Evolutionary conservation across 371 early-diverging fungal genomes (phyloP).

Genomic region (Choanephora cucurbitarum): DNA sequence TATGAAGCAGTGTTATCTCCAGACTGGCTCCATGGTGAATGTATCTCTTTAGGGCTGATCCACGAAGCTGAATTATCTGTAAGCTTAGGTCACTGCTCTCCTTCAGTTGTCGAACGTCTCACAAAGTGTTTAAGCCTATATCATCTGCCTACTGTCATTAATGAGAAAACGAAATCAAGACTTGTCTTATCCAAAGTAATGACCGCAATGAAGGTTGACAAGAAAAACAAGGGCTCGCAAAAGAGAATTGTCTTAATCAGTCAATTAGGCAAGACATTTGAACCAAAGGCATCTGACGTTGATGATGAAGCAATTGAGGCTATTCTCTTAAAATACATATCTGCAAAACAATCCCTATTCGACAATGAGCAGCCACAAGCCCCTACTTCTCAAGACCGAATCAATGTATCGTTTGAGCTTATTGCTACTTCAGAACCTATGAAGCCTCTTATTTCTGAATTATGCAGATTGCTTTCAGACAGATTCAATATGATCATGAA

Average conservation of each 20-base stretch:
- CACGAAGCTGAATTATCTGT: constrained; percentile 88
- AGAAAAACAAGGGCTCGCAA: constrained; percentile 85
- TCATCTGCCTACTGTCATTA: constrained; percentile 74
- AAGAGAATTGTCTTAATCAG: constrained; percentile 85
- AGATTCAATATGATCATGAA: not conserved
- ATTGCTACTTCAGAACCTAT: not conserved
- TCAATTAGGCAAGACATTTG: constrained; percentile 78
- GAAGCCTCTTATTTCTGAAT: not conserved
- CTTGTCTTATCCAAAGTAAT: constrained; percentile 68
- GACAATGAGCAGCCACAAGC: constrained; percentile 15
- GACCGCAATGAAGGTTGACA: constrained; percentile 88
- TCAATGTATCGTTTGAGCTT: not conserved
- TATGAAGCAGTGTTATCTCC: constrained; percentile 89
- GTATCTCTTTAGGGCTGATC: constrained; percentile 91
- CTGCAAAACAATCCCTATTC: constrained; percentile 28
- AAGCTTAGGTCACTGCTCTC: constrained; percentile 71
- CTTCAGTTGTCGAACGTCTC: constrained; percentile 76
- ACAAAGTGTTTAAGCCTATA: constrained; percentile 78
- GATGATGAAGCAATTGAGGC: constrained; percentile 73
- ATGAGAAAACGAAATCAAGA: constrained; percentile 53
- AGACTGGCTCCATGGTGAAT: constrained; percentile 92
- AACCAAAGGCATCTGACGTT: constrained; percentile 74
- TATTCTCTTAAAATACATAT: constrained; percentile 66
- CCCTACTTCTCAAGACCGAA: not conserved
- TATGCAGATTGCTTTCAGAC: not conserved